Conservation (phyloP, 768 basidiomycete genomes). For the Trametes meyenii region DNA sequence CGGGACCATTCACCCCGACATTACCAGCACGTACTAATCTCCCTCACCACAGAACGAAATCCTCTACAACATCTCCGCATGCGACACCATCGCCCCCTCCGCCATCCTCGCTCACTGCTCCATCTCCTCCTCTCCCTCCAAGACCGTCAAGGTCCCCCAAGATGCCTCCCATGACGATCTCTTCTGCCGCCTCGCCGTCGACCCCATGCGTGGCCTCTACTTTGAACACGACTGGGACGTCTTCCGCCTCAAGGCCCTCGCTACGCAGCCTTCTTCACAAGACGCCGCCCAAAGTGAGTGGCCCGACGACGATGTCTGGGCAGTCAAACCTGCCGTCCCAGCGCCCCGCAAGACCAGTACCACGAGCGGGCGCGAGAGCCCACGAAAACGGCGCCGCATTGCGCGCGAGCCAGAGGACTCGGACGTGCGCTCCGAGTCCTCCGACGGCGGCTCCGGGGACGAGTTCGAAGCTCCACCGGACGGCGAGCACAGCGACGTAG, state of each 20-base stretch:
- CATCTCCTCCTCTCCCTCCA: slow-evolving; percentile 35
- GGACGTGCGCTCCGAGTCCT: slow-evolving; percentile 7
- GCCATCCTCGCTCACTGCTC: slow-evolving; percentile 55
- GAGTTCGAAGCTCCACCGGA: slow-evolving; percentile 8
- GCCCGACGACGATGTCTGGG: slow-evolving; percentile 21
- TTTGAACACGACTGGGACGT: slow-evolving; percentile 62
- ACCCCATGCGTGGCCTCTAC: slow-evolving; percentile 61
- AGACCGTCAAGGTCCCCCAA: background rate
- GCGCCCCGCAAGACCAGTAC: background rate
- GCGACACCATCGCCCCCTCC: slow-evolving; percentile 52
- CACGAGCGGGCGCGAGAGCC: slow-evolving; percentile 5
- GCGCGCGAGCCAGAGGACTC: slow-evolving; percentile 1
- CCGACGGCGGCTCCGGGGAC: slow-evolving; percentile 18
- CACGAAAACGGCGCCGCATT: slow-evolving; percentile 16
- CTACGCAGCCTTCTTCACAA: slow-evolving; percentile 16
- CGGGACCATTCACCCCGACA: background rate
- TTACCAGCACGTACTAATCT: background rate
- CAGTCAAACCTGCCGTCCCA: slow-evolving; percentile 18
- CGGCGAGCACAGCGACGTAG: background rate
- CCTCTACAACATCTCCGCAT: slow-evolving; percentile 56
- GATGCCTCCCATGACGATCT: background rate
- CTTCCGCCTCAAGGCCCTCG: slow-evolving; percentile 47
- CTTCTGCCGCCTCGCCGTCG: slow-evolving; percentile 60
- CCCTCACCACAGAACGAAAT: slow-evolving; percentile 63
- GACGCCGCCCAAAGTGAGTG: slow-evolving; percentile 4